Evolutionary conservation across 1,284 basidiomycete genomes (phyloP), one percentile per base, ranked within the genome.

Genomic region (Apiotrichum siamense): DNA sequence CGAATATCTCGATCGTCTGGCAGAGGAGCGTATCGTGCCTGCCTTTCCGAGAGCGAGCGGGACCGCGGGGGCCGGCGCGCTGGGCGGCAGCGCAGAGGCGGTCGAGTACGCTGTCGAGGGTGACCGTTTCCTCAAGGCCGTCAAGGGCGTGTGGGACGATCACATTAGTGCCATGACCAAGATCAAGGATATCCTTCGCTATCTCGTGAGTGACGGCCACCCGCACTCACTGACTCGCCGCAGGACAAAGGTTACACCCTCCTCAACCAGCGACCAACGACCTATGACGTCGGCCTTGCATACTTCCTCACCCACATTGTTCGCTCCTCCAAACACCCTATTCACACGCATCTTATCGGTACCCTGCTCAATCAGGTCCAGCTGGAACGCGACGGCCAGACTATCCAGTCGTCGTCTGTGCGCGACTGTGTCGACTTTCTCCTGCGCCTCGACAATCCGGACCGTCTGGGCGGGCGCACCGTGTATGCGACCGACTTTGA

Each of bases 111-210:
- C 61, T 25, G 66, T 77, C 61, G 88, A 92, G 65, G 86, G 85
- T 1, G 93, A 97, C 67, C 75, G 84, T 41, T 80, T 97, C 53
- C 76, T 97, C 64, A 91, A 87, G 66, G 86, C 88, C 13, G 64
- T 97, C 54, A 82, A 83, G 64, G 80, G 81, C 40, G 86, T 94
- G 2, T 98, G 96, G 94, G 88, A 94, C 55, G 92, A 97, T 69
- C 94, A 98, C 72, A 84, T 80, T 7, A 83, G 85, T 13, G 91
- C 86, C 71, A 90, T 97, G 87, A 79, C 81, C 38, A 91, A 93
- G 69, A 74, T 99, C 52, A 83, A 86, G 33, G 91, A 93, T 67
- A 83, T 99, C 31, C 78, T 98, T 60, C 90, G 88, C 67, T 99
- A 99, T 70, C 94, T 98, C 87, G 94, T 93, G 62, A 62, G 82